Base-by-base conservation (phyloP, 257 asterid species). In the Echites panduratus region DNA sequence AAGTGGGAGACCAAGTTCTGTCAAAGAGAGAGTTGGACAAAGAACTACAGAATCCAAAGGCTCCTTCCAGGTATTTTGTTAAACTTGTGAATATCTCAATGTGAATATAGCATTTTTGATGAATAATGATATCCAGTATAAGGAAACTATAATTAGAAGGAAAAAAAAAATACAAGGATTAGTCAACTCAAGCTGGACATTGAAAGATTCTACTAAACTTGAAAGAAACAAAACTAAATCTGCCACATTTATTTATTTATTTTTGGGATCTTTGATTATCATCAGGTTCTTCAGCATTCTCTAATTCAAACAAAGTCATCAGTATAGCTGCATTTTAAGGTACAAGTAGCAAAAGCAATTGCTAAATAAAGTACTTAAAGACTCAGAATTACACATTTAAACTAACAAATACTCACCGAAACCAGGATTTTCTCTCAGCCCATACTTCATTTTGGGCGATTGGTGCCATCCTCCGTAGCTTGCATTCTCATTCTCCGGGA, bases 401-500 rank as follows among this genome's bases (percentile, higher is more conserved):
- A 43, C 56, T 56, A 38, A 12, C 11, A n/a, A 64, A 75, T 68
- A 84, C 96, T 73, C 62, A 94, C 99, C 96, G 69, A 84, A 86
- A 66, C 98, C 96, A 8, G 98, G 99, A 84, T 86, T 87, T 61
- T 95, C 99, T 76, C 84, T 80, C 78, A 89, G 68, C 45, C 99
- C 96, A 64, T 87, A 84, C 43, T 78, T 81, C 79, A 95, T 54
- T 81, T 75, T 80, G 0, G 92, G 88, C 54, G 93, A 81, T 43
- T 79, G 79, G 71, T 75, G 81, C 89, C 85, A 84, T 59, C 84
- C 92, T 73, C 87, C 96, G 71, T 79, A 80, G 75, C 85, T 85
- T 4, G 82, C 82, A 79, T 86, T 88, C 48, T 87, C 89, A 14
- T 86, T 84, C 68, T 82, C 90, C 4, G 80, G 82, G 82, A 78